phyloP scores from a whole-genome alignment of 192 early-diverging fungal species.

The Coemansia sp. region DNA sequence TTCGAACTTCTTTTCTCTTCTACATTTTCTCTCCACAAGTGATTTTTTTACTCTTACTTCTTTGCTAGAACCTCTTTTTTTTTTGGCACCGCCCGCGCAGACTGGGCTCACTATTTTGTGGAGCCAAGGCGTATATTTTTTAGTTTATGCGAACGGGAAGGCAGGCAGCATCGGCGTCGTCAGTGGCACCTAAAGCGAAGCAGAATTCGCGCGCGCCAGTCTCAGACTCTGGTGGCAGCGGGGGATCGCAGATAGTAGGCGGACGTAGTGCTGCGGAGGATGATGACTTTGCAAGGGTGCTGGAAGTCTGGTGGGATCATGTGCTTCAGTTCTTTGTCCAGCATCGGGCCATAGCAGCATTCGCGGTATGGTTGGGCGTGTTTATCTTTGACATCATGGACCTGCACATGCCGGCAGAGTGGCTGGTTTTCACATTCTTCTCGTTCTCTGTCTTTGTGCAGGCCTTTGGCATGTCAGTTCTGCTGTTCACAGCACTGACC shows the following conservation, averaged over 20 bases:
- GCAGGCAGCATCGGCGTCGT: conserved; percentile 17
- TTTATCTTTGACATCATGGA: conserved; percentile 39
- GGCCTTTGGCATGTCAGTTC: conserved; percentile 49
- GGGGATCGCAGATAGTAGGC: not conserved
- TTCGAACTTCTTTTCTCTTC: not conserved
- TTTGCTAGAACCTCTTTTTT: not conserved
- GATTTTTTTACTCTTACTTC: not conserved
- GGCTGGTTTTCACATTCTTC: conserved; percentile 52
- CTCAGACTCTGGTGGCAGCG: not conserved
- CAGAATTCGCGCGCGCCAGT: not conserved
- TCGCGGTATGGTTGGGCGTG: conserved; percentile 37
- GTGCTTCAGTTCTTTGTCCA: conserved; percentile 34
- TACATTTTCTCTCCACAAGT: not conserved
- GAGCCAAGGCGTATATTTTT: not conserved
- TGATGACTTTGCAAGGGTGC: conserved; percentile 11
- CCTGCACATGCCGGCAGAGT: conserved; percentile 46
- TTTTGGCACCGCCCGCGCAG: not conserved
- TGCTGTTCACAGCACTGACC: conserved; percentile 41
- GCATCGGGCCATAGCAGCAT: conserved; percentile 40
- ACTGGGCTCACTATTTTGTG: not conserved
- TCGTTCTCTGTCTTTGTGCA: conserved; percentile 54
- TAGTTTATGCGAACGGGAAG: conserved; percentile 29
- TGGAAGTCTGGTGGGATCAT: conserved; percentile 37
- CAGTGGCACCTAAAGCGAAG: not conserved
- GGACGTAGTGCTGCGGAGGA: conserved; percentile 6